These are phyloP conservation scores for Beverwykella pulmonaria DNA, from an alignment of 495 filamentous ascomycete species.

Conservation along the genomic window DNA sequence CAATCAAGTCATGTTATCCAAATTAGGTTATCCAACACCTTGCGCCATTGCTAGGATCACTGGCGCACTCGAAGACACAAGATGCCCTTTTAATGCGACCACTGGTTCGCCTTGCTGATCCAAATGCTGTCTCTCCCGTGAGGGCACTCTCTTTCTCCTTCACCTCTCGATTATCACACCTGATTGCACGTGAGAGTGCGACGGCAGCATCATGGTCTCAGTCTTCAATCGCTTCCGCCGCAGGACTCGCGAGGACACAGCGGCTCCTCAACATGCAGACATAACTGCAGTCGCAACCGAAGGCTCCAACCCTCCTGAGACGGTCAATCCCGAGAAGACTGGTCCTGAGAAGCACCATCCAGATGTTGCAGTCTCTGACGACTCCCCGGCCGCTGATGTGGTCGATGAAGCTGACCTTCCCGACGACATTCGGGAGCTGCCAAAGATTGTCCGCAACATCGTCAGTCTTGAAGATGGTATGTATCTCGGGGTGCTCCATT, in stretches of 20 bases:
- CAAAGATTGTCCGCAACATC: slow-evolving; percentile 51
- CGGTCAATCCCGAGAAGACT: slow-evolving; percentile 5
- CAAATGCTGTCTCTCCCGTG: neutral
- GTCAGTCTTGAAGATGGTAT: slow-evolving; percentile 54
- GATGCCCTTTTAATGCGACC: neutral
- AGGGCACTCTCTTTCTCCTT: neutral
- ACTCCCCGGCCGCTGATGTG: neutral
- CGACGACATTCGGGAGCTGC: slow-evolving; percentile 24
- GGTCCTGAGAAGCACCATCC: slow-evolving; percentile 5
- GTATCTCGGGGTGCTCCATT: too few species aligned
- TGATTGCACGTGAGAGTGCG: neutral
- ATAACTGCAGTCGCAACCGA: neutral
- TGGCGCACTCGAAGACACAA: slow-evolving; percentile 18
- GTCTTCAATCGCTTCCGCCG: slow-evolving; percentile 3
- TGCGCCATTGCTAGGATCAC: slow-evolving; percentile 29
- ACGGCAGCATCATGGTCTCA: neutral
- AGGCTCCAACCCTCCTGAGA: neutral
- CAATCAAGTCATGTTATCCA: slow-evolving; percentile 9
- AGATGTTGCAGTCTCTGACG: neutral
- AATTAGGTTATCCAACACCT: slow-evolving; percentile 16
- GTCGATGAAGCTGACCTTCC: slow-evolving; percentile 19
- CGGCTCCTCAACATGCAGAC: neutral
- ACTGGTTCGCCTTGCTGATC: neutral
- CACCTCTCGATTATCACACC: neutral
- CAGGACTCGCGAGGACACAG: neutral